phyloP scores from a whole-genome alignment of 805 yeast species.

The Phaffomyces opuntiae region DNA sequence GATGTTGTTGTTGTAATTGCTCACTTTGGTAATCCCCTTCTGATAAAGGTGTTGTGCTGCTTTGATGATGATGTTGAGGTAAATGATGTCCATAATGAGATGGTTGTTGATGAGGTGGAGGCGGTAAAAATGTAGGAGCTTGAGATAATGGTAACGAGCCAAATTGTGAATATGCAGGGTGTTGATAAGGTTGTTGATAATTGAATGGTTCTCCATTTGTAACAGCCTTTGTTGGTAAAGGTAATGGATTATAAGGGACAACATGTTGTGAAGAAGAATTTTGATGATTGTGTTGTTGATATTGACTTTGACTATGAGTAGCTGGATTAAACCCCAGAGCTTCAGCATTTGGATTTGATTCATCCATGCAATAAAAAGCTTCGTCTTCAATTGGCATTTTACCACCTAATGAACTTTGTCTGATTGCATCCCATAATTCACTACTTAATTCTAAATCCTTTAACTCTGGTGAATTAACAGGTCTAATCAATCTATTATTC shows the following conservation, averaged over 20 bases:
- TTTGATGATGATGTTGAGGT: no score
- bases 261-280: not conserved
- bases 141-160: no score
- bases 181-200: no score
- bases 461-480: conserved; percentile 45
- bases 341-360: conserved; percentile 18
- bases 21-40: no score
- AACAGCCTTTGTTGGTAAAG: not conserved
- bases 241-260: no score
- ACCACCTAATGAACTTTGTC: conserved; percentile 54
- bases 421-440: conserved; percentile 48
- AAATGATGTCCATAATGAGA: no score
- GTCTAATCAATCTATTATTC: conserved; percentile 47
- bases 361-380: conserved; percentile 40
- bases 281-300: conserved; percentile 4
- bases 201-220: no score
- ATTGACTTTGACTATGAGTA: conserved; percentile 11
- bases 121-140: no score
- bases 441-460: conserved; percentile 40
- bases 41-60: no score
- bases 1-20: no score
- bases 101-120: no score
- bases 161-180: no score
- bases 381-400: conserved; percentile 42
- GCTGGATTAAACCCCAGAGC: conserved; percentile 16